These are phyloP conservation scores for Psilocybe cyanescens DNA, from an alignment of 768 basidiomycete genomes.

Conservation along the genomic window DNA sequence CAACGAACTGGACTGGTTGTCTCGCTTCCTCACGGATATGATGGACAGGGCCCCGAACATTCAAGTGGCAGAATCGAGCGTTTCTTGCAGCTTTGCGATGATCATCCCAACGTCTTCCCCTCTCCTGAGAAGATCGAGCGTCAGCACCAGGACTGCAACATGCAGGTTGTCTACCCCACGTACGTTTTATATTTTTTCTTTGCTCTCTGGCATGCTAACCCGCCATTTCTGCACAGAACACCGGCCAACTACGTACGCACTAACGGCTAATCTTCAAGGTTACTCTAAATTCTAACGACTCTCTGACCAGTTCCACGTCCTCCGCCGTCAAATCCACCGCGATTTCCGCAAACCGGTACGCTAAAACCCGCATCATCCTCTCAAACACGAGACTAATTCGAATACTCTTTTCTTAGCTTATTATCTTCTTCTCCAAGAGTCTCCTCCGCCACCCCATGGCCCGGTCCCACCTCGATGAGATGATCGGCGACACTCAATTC, in stretches of 20 bases:
- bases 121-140: constrained; percentile 87
- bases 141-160: constrained; percentile 98
- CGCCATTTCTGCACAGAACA: constrained; percentile 52
- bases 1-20: constrained; percentile 92
- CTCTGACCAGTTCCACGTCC: constrained; percentile 81
- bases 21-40: constrained; percentile 93
- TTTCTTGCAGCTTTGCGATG: constrained; percentile 97
- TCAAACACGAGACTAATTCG: not conserved
- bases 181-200: constrained; percentile 40
- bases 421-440: constrained; percentile 97
- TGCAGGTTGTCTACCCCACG: constrained; percentile 99
- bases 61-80: constrained; percentile 95
- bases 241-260: constrained; percentile 87
- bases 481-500: constrained; percentile 90
- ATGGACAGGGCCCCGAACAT: constrained; percentile 98
- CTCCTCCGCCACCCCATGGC: constrained; percentile 94
- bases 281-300: constrained; percentile 1
- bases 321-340: constrained; percentile 95
- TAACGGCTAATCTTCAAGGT: not conserved
- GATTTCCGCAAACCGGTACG: constrained; percentile 96
- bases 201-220: constrained; percentile 14
- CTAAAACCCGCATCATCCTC: not conserved
- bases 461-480: constrained; percentile 84
- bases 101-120: constrained; percentile 92
- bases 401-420: constrained; percentile 52